These are phyloP conservation scores for Leccinum imitatum DNA, from an alignment of 768 basidiomycete genomes.

Conservation along the genomic window DNA sequence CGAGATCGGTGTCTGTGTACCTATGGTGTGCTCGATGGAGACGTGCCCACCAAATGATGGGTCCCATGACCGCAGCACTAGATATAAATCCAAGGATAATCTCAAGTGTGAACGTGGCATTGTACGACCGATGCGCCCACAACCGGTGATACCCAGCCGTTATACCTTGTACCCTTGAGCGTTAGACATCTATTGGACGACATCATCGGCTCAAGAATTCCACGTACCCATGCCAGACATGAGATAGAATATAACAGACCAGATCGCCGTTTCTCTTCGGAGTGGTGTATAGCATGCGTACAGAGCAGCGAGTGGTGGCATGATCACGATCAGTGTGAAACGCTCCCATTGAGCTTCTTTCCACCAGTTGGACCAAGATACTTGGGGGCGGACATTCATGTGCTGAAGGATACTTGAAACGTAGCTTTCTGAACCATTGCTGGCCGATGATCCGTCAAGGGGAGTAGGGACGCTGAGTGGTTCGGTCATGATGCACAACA, in stretches of 20 bases:
- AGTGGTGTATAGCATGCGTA: constrained; percentile 44
- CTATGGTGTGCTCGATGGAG: constrained; percentile 7
- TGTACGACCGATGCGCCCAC: constrained; percentile 5
- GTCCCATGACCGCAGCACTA: neutral
- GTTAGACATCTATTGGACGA: neutral
- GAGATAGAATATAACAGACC: constrained; percentile 1
- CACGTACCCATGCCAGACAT: constrained; percentile 2
- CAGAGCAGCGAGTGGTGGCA: constrained; percentile 67
- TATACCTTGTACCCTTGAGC: neutral
- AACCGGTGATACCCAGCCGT: constrained; percentile 5
- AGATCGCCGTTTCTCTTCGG: neutral
- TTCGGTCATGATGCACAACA: neutral
- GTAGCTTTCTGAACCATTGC: constrained; percentile 69
- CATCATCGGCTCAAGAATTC: neutral
- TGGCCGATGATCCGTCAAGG: constrained; percentile 24
- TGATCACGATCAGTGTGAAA: constrained; percentile 62
- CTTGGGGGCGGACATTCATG: constrained; percentile 59
- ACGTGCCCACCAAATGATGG: constrained; percentile 3
- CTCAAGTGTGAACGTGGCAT: neutral
- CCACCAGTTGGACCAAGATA: constrained; percentile 53
- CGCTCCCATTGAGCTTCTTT: constrained; percentile 71
- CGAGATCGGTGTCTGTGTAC: constrained; percentile 10
- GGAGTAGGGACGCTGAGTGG: too few species aligned
- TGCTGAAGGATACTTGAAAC: constrained; percentile 63
- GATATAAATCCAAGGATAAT: neutral